Base-by-base conservation (phyloP, 2,329 filamentous ascomycete species). In the Rhinocladiella mackenziei region DNA sequence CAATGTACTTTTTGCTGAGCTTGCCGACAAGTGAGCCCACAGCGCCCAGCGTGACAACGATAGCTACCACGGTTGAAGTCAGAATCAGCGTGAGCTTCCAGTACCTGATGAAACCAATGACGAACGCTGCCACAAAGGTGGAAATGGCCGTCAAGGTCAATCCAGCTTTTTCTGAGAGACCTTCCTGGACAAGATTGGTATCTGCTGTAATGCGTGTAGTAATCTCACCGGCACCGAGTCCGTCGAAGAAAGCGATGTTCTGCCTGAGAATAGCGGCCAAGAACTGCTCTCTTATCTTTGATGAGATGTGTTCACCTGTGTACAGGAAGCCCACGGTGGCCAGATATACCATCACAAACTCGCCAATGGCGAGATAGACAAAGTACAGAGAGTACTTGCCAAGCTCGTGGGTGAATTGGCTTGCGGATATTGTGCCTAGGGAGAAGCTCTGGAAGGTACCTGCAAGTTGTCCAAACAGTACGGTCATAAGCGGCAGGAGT, bases 31-130 rank as follows among this genome's bases (percentile, higher is more conserved):
- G 86, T 2, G 68, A 71, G 3, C 84, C 86, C 10, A 84, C 81
- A 38, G 72, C 69, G 32, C 83, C 86, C 81, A 94, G 92, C 54
- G 84, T 75, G 10, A 86, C 51, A n/a, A 87, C 66, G 37, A 97
- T 79, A 2, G 88, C 86, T 30, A 91, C 71, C 50, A 97, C 81
- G 1, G 86, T 88, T 0, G 86, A 91, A 15, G 80, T 76, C 28
- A 95, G 75, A 55, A 98, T 96, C 39, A 96, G 69, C 0, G 92
- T 92, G 53, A 97, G 72, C 65, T 92, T 95, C 86, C 91, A 96
- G 65, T 85, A 94, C 59, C 86, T 86, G 65, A 91, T 67, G 62
- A 95, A 97, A 2, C 85, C 88, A 54, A 98, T 91, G 43, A 96
- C 72, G 55, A 95, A 95, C 11, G 89, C 88, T 0, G 89, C 82